Conservation (phyloP, 768 basidiomycete species). For the Lentinula raphanica region DNA sequence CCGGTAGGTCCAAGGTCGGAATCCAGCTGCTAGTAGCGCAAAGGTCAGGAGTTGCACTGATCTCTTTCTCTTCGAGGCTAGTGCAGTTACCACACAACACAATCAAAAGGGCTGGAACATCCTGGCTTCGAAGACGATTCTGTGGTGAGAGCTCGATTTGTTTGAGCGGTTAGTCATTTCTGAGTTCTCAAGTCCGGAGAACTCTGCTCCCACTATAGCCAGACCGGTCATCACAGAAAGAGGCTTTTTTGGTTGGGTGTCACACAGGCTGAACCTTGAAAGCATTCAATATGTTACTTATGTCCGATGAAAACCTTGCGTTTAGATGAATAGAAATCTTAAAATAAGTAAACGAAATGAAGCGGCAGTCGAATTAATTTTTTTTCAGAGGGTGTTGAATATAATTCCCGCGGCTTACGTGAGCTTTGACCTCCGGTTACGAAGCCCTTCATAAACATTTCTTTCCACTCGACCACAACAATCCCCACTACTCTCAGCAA, state of each 20-base stretch:
- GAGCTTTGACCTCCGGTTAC: background rate
- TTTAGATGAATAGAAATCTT: background rate
- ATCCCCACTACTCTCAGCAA: background rate
- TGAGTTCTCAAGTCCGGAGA: background rate
- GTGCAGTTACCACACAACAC: background rate
- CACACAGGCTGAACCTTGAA: background rate
- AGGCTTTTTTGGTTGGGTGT: background rate
- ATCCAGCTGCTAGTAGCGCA: background rate
- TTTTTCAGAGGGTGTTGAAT: background rate
- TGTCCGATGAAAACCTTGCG: background rate
- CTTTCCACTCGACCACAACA: background rate
- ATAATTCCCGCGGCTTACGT: background rate
- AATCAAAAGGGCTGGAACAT: background rate
- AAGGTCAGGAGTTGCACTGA: background rate
- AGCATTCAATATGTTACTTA: background rate
- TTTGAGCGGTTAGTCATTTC: background rate
- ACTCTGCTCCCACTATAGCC: background rate
- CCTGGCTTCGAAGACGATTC: background rate
- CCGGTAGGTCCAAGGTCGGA: background rate
- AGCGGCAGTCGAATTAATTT: background rate
- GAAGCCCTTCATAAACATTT: background rate
- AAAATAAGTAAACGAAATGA: background rate
- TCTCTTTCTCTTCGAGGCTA: background rate
- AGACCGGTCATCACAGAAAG: background rate
- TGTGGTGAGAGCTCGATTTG: no score